These are phyloP conservation scores for Sanghuangporus baumii DNA, from an alignment of 1,284 basidiomycete genomes.

Conservation along the genomic window DNA sequence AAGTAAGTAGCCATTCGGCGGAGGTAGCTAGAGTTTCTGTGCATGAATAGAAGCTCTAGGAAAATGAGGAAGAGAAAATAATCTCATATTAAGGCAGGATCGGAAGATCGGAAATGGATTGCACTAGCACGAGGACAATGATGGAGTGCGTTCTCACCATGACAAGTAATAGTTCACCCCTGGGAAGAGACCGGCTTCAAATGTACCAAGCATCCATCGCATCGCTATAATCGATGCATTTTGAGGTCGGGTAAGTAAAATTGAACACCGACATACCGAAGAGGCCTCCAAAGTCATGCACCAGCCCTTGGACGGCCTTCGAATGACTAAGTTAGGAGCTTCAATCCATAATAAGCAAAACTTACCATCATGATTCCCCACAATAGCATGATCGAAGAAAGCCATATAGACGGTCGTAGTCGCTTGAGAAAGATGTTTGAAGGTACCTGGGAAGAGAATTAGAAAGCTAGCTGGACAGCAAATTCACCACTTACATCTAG, in stretches of 20 bases:
- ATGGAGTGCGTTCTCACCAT: slow-evolving; percentile 5
- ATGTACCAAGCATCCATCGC: slow-evolving; percentile 21
- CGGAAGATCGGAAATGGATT: background rate
- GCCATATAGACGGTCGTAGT: slow-evolving; percentile 29
- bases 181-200: slow-evolving; percentile 24
- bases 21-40: background rate
- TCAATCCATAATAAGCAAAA: slow-evolving; percentile 21
- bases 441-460: slow-evolving; percentile 8
- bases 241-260: background rate
- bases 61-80: background rate
- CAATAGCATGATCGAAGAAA: slow-evolving; percentile 21
- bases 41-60: background rate
- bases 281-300: slow-evolving; percentile 57
- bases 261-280: slow-evolving; percentile 40
- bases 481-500: slow-evolving; percentile 4
- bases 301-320: slow-evolving; percentile 64
- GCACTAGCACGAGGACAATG: background rate
- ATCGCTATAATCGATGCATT: slow-evolving; percentile 5
- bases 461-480: slow-evolving; percentile 21
- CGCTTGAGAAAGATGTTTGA: slow-evolving; percentile 27
- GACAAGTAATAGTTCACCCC: slow-evolving; percentile 16
- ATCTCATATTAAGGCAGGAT: background rate
- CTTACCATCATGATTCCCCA: slow-evolving; percentile 34
- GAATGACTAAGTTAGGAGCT: background rate
- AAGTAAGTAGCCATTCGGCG: background rate